Percentiles rank a stretch among this genome's conserved stretches.
Evolutionary conservation across 805 yeast species (phyloP).

Genomic region (Kodamaea sagamina): DNA sequence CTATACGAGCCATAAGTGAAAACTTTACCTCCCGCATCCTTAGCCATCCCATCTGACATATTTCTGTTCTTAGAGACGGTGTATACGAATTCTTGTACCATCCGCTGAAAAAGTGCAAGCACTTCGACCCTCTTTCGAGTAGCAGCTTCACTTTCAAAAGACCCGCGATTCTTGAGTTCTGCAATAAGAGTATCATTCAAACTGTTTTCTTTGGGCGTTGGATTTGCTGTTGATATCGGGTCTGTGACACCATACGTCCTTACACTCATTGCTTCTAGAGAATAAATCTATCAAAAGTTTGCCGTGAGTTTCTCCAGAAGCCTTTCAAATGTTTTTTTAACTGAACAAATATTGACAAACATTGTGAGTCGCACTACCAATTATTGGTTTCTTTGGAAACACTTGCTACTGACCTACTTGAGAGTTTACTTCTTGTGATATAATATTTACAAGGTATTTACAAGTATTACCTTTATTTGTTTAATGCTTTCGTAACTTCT

Average conservation of each 20-base stretch:
- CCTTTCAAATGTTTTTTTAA: background rate
- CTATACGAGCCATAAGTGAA: constrained; percentile 94
- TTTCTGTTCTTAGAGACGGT: constrained; percentile 77
- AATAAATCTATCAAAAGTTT: background rate
- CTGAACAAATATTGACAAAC: background rate
- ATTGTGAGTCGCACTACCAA: constrained; percentile 5
- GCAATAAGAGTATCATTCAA: constrained; percentile 75
- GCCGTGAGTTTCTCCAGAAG: background rate
- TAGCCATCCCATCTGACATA: constrained; percentile 97
- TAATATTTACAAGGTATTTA: too few species aligned
- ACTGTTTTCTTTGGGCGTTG: constrained; percentile 75
- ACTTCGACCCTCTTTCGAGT: constrained; percentile 80
- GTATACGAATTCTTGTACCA: constrained; percentile 81
- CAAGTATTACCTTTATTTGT: too few species aligned
- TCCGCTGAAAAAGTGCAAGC: constrained; percentile 66
- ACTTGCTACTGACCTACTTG: too few species aligned
- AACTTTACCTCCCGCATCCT: constrained; percentile 96
- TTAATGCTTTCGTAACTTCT: background rate
- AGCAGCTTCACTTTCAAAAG: constrained; percentile 86
- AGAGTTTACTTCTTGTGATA: too few species aligned
- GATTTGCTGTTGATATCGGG: constrained; percentile 55
- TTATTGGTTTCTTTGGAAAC: background rate
- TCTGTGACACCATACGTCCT: constrained; percentile 65
- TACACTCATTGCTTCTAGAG: constrained; percentile 18
- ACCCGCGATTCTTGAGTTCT: constrained; percentile 79